Base-by-base conservation (phyloP, 345 rosid species). In the Ailanthus altissimus region DNA sequence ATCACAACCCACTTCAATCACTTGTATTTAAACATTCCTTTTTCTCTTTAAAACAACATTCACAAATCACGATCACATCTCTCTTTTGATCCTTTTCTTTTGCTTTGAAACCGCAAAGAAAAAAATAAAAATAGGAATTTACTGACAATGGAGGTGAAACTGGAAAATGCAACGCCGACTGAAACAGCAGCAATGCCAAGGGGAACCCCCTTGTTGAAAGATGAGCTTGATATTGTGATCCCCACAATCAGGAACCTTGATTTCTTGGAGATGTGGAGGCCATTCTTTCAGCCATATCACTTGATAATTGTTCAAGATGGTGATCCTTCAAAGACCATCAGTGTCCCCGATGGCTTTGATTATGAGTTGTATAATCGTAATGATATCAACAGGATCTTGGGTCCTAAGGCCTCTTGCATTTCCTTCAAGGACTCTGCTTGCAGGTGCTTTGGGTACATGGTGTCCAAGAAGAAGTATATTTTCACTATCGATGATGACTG, bases 221-320 rank as follows among this genome's bases (percentile, higher is more conserved):
- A 95, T 74, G 98, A 91, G 88, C 90, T 95, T 18, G 99, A 95
- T 74, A 95, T 95, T 20, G 98, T 95, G 15, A 95, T 95, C 28
- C 99, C 99, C 36, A 95, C 99, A 0, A 95, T 95, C 75, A 77
- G 99, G 38, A 95, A 93, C 86, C 89, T 95, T 15, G 99, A 95
- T 67, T 95, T 95, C 79, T 90, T 95, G 56, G 99, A 95, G 88
- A 93, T 89, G 97, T 95, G 99, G 99, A 88, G 99, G 87, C 99
- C 99, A 2, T 95, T 95, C 75, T 88, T 95, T 43, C 83, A 93
- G 90, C 96, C 94, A 5, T 95, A 95, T 85, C 99, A 95, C 83
- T 82, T 95, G 70, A 95, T 93, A 87, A 95, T 95, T 68, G 96
- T 95, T 61, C 99, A 95, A 72, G 99, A 95, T 65, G 99, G 99